Base-by-base conservation (phyloP, 192 early-diverging fungal species). In the Coemansia sp. region DNA sequence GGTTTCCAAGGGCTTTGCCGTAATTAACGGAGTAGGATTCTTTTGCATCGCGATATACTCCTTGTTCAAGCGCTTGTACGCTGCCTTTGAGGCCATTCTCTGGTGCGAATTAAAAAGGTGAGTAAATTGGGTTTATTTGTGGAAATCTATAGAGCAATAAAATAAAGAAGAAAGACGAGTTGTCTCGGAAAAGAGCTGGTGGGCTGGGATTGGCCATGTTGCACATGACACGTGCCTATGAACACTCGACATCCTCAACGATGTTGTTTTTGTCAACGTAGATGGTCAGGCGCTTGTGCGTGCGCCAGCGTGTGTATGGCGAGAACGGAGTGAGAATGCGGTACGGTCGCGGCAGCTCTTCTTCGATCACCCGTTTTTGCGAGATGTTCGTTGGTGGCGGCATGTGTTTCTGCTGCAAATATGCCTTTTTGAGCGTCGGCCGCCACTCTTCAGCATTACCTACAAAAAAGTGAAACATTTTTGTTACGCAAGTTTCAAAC, bases 1-100 rank as follows among this genome's bases (percentile, higher is more conserved):
- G 43, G 75, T 75, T 67, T 99, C 97, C 14, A 95, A 79, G 12
- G 97, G 97, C 67, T 91, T 92, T 9, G 97, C 94, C 52, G 85
- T 84, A 60, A 99, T 92, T 65, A 87, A 97, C 21, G 93, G 92
- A 23, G 92, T 87, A 11, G 96, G 96, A 70, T 87, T 92, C 68
- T 71, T 87, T 58, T 90, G 86, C 59, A 94, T 77, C 37, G 85
- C 87, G 54, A 85, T 67, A 64, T 90, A 94, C 77, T 94, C 92
- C 77, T 92, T 92, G 51, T 81, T 87, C 68, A 94, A 71, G 45
- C 91, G 84, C 68, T 87, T 90, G 75, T 82, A 87, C 6, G 91
- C 92, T 43, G 82, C 87, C 62, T 89, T 89, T 31, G 90, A 89
- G n/a, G 91, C 91, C 92, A 94, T 94, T 27, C 16, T 63, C 41